Evolutionary conservation across 2,329 filamentous ascomycete genomes (phyloP), one percentile per base, ranked within the genome.

Genomic region (Aureobasidium sp.): DNA sequence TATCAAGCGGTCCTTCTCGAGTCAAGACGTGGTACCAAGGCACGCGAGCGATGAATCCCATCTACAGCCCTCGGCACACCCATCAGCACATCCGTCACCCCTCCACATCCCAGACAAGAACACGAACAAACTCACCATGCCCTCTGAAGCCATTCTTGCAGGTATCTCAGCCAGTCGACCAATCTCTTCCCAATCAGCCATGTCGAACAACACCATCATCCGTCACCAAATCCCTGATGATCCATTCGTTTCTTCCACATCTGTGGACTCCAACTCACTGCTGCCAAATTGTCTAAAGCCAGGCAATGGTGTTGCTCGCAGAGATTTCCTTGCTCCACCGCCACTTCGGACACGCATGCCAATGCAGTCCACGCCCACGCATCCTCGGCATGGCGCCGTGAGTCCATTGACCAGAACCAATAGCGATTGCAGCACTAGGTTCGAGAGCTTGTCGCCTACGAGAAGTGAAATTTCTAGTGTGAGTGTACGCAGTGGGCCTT

Each of bases 71-170:
- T 46, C 53, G 13, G 51, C 37, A 8, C 51, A 42, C 4, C 42
- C 55, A 27, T 46, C 55, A 42, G 51, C 51, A 29, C 51, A 55
- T 26, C 55, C 55, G 3, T 47, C 55, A 20, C 42, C 55, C 4
- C 53, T 57, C 3, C 53, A 57, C 26, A 57, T 57, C n/a, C 53
- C 36, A 20, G 27, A 57, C n/a, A 44, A 57, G n/a, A 34, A n/a
- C 17, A 55, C 51, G 20, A 57, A 46, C 13, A 58, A 48, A 39
- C 55, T 58, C 32, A 58, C 55, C 32, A 58, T 58, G 55, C 55
- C 55, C 8, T 58, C 55, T 1, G 55, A 58, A 39, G 42, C 29
- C 55, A 58, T 58, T 13, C 55, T 58, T 9, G 41, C 42, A 20
- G 55, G 55, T 20, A 12, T 26, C 5, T n/a, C 37, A 1, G 55